Evolutionary conservation across 73 alveolate species (phyloP).

Genomic region (Uronychia setigera): DNA sequence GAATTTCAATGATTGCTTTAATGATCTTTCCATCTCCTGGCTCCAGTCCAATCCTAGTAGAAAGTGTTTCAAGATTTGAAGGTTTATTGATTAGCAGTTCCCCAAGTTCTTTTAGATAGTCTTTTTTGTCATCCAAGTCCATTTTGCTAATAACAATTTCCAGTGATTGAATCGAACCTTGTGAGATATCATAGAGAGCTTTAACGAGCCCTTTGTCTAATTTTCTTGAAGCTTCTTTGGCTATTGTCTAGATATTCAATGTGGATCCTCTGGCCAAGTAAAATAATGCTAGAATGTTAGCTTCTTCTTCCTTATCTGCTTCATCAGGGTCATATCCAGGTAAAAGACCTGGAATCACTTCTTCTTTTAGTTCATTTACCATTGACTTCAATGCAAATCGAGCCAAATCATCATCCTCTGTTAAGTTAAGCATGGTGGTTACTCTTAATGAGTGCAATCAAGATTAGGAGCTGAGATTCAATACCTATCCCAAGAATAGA

Average conservation of each 20-base stretch:
- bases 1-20: not conserved
- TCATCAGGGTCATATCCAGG: not conserved
- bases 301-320: not conserved
- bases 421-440: not conserved
- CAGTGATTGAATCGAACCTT: not conserved
- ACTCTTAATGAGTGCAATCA: constrained; percentile 8
- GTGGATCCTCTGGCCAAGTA: not conserved
- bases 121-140: not conserved
- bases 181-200: not conserved
- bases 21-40: not conserved
- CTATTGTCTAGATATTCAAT: not conserved
- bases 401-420: constrained; percentile 6
- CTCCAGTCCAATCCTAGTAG: not conserved
- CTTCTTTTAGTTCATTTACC: not conserved
- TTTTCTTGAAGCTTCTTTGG: not conserved
- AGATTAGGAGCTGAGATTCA: not conserved
- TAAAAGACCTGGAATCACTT: not conserved
- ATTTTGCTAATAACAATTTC: not conserved
- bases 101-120: not conserved
- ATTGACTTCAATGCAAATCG: not conserved
- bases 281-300: constrained; percentile 2
- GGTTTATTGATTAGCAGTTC: not conserved
- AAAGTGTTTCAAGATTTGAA: not conserved
- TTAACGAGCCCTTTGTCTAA: not conserved
- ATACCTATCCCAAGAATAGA: not conserved